phyloP scores from a whole-genome alignment of 208 protist species.

The Angomonas ambiguus region DNA sequence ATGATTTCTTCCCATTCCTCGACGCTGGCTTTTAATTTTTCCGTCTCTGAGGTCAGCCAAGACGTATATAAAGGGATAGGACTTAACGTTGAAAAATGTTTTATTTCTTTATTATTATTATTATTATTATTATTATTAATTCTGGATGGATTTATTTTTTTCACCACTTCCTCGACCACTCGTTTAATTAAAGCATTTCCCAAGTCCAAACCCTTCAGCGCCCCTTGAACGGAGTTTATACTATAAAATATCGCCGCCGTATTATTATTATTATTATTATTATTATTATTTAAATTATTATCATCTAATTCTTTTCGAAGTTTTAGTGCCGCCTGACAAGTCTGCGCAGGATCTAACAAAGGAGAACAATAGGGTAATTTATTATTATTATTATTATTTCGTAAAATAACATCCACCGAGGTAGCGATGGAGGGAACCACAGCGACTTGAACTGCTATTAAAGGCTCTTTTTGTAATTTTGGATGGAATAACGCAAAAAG shows the following conservation, averaged over 20 bases:
- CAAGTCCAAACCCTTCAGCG: conserved; percentile 78
- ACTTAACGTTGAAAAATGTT: conserved; percentile 72
- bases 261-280: conserved; percentile 15
- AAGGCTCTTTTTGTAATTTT: conserved; percentile 71
- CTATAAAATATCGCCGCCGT: conserved; percentile 87
- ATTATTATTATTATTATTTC: conserved; percentile 28
- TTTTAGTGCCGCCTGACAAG: conserved; percentile 1
- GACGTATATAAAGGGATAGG: conserved; percentile 75
- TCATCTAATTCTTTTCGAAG: not conserved
- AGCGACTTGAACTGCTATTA: conserved; percentile 83
- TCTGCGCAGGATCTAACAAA: conserved; percentile 23
- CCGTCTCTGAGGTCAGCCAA: conserved; percentile 60
- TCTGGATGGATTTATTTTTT: conserved; percentile 50
- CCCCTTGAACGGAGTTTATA: conserved; percentile 77
- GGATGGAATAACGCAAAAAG: conserved; percentile 84
- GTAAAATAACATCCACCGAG: conserved; percentile 36
- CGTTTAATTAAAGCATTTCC: conserved; percentile 86
- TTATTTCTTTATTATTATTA: no score
- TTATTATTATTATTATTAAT: conserved; percentile 19
- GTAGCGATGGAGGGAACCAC: conserved; percentile 51
- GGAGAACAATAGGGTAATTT: conserved; percentile 38
- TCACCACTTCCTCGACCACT: conserved; percentile 74
- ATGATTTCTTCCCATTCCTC: no score
- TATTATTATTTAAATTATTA: no score
- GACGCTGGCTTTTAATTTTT: conserved; percentile 25